phyloP scores from a whole-genome alignment of 176 grass and related monocot species.

The Aegilops longissima region DNA sequence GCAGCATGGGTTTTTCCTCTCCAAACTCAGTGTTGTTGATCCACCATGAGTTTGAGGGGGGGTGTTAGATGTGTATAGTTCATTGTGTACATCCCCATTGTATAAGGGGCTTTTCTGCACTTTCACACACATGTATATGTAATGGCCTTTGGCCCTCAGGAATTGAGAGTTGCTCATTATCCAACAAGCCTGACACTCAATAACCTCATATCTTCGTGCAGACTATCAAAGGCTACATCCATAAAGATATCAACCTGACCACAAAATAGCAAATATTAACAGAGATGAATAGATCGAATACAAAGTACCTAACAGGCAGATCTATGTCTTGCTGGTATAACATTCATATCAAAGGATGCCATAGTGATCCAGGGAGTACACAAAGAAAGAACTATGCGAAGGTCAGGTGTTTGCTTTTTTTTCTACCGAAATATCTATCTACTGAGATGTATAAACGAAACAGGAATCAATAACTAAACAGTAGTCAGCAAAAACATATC shows the following conservation, averaged over 20 bases:
- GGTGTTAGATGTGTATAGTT: too few relatives aligned
- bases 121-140: too few relatives aligned
- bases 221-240: conserved; percentile 84
- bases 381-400: background rate
- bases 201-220: conserved; percentile 81
- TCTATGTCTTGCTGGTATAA: background rate
- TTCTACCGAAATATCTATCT: background rate
- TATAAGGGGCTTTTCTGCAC: too few relatives aligned
- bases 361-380: background rate
- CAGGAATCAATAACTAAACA: conserved; percentile 1
- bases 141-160: too few relatives aligned
- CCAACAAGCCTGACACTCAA: conserved; percentile 29
- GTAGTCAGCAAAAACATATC: background rate
- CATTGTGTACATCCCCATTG: too few relatives aligned
- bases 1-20: too few relatives aligned
- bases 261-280: conserved; percentile 30
- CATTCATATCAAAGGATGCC: conserved; percentile 1
- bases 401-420: background rate
- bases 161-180: too few relatives aligned
- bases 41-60: too few relatives aligned
- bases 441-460: conserved; percentile 1
- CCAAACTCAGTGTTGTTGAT: too few relatives aligned
- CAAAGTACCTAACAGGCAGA: conserved; percentile 8
- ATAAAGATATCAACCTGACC: conserved; percentile 87
- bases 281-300: conserved; percentile 22